These are phyloP conservation scores for Breynia disticha DNA, from an alignment of 441 rosid species.

Conservation along the genomic window DNA sequence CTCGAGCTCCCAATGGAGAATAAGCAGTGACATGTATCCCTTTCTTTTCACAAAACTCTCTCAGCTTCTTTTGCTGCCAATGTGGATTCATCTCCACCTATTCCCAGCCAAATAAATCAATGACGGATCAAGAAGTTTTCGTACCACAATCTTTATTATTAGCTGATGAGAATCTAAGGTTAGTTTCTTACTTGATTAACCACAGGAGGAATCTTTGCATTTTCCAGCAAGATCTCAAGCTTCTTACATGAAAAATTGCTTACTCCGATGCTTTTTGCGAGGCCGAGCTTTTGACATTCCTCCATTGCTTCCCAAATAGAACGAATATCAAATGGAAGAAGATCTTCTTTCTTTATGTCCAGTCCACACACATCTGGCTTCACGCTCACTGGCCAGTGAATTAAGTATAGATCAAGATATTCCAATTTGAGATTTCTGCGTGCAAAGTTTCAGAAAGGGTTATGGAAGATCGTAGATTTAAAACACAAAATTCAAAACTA, in stretches of 20 bases:
- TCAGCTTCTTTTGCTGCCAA: slow-evolving; percentile 29
- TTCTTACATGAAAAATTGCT: slow-evolving; percentile 28
- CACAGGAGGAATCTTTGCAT: slow-evolving; percentile 22
- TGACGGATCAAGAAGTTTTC: background rate
- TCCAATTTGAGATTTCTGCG: slow-evolving; percentile 39
- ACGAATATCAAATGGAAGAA: slow-evolving; percentile 13
- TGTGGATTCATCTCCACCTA: slow-evolving; percentile 30
- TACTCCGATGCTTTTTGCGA: slow-evolving; percentile 26
- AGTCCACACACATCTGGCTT: background rate
- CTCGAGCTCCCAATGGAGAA: slow-evolving; percentile 20
- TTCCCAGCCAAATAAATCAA: background rate
- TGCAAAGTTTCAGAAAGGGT: background rate
- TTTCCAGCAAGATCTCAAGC: slow-evolving; percentile 17
- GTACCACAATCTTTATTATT: too few relatives aligned
- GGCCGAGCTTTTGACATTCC: slow-evolving; percentile 22
- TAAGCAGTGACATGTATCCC: slow-evolving; percentile 18
- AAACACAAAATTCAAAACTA: too few relatives aligned
- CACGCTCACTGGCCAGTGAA: slow-evolving; percentile 41
- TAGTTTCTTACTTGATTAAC: slow-evolving; percentile 25
- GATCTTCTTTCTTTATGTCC: slow-evolving; percentile 3
- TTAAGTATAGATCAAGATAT: slow-evolving; percentile 42
- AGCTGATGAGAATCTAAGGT: too few relatives aligned
- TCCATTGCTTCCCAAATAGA: slow-evolving; percentile 37
- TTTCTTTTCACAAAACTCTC: slow-evolving; percentile 19
- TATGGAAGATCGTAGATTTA: too few relatives aligned